These are phyloP conservation scores for Chalara sp. DNA, from an alignment of 2,329 filamentous ascomycete species.

Conservation along the genomic window DNA sequence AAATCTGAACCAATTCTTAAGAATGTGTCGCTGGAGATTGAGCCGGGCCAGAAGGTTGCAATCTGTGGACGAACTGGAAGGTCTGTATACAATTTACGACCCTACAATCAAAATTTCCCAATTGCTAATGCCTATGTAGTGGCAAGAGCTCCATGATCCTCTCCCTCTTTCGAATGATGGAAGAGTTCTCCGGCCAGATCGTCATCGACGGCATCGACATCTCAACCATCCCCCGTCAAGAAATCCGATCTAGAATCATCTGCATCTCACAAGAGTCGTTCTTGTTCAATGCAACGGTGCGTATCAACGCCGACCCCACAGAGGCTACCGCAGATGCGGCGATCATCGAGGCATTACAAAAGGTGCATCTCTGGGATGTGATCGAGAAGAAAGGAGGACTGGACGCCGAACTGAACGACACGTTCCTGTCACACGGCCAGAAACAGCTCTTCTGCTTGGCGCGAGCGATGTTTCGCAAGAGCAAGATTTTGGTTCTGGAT, in stretches of 20 bases:
- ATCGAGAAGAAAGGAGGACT: too few species aligned
- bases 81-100: too few species aligned
- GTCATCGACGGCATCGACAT: slow-evolving; percentile 40
- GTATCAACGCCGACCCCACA: slow-evolving; percentile 40
- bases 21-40: too few species aligned
- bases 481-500: too few species aligned
- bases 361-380: too few species aligned
- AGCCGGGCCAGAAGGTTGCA: too few species aligned
- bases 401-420: too few species aligned
- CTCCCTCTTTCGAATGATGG: slow-evolving; percentile 40
- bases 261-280: slow-evolving; percentile 40
- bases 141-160: slow-evolving; percentile 37
- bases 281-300: slow-evolving; percentile 38
- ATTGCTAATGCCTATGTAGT: slow-evolving; percentile 25
- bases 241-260: slow-evolving; percentile 33
- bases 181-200: slow-evolving; percentile 35
- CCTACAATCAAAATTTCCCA: slow-evolving; percentile 23
- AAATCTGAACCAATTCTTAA: slow-evolving; percentile 1
- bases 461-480: too few species aligned
- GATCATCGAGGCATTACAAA: too few species aligned
- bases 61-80: too few species aligned
- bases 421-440: too few species aligned
- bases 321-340: slow-evolving; percentile 29
- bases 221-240: slow-evolving; percentile 31
- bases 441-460: too few species aligned